A percentile compares a stretch with the other conserved stretches of the same genome.
Conservation (phyloP, 2,329 filamentous ascomycete species). For the Leptosphaerulina australis region DNA sequence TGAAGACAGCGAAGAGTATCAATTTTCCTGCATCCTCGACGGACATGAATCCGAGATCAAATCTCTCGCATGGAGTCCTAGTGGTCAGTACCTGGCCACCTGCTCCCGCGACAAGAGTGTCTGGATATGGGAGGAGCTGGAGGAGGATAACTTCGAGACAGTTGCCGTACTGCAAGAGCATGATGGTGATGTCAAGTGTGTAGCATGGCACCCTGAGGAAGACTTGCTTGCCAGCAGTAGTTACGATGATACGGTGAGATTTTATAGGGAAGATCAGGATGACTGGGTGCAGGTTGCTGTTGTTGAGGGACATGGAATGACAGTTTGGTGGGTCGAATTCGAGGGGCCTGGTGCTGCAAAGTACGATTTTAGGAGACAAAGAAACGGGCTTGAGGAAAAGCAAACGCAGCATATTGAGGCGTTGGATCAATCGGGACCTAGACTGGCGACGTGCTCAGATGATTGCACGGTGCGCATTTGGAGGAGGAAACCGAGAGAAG, state of each 20-base stretch:
- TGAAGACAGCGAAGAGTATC: conserved; percentile 81
- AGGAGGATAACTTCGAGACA: conserved; percentile 95
- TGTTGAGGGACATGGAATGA: conserved; percentile 79
- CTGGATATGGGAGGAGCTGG: conserved; percentile 98
- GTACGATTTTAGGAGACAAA: conserved; percentile 33
- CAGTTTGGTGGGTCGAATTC: conserved; percentile 86
- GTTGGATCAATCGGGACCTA: conserved; percentile 54
- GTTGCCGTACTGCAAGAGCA: conserved; percentile 94
- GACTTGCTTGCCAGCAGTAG: conserved; percentile 85
- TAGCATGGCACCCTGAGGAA: conserved; percentile 84
- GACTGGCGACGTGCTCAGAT: conserved; percentile 83
- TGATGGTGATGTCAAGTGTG: conserved; percentile 91
- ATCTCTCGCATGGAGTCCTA: conserved; percentile 73
- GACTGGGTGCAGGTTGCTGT: conserved; percentile 92
- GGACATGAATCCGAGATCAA: conserved; percentile 96
- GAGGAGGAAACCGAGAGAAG: conserved; percentile 65
- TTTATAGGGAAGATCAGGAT: conserved; percentile 90
- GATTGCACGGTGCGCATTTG: conserved; percentile 82
- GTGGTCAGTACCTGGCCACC: conserved; percentile 81
- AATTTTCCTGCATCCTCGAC: conserved; percentile 88
- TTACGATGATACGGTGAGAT: conserved; percentile 88
- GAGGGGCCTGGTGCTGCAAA: conserved; percentile 53
- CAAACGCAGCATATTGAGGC: conserved; percentile 45
- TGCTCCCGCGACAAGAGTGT: conserved; percentile 92
- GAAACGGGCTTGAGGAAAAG: conserved; percentile 38